Evolutionary conservation across 2,329 filamentous ascomycete genomes (phyloP), one percentile per base, ranked within the genome.

Genomic region (Phialemoniopsis sp.): DNA sequence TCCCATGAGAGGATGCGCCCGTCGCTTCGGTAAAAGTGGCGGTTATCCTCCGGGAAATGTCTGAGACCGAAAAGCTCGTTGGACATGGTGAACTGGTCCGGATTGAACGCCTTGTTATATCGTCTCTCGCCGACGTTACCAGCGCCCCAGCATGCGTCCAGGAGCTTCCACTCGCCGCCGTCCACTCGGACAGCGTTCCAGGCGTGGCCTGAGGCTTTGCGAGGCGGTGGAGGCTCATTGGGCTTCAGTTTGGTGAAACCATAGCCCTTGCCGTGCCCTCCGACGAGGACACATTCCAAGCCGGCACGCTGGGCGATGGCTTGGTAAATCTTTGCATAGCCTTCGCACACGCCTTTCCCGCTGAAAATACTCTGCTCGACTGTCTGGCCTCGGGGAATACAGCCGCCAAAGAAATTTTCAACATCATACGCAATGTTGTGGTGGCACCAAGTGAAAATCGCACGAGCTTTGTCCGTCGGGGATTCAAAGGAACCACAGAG

Each of bases 181-280:
- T 97, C 91, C 42, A 97, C 89, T 37, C 80, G 76, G 7, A 96
- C 88, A 0, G 87, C 90, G 54, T 95, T 96, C 93, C 93, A 96
- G 0, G 93, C 91, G 60, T 97, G 91, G 2, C 78, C 77, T 5
- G 65, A 72, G 1, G 76, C 65, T 38, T 82, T 67, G 15, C 73
- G 75, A 0, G 79, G 73, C 3, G 90, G 90, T 0, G 85, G 58
- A 0, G 76, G 67, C 38, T 85, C 71, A 4, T 85, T 86, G 0
- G 80, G 73, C 30, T 72, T 67, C 8, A 89, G 63, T 0, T 80
- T 62, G 0, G 57, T 59, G 60, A 89, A 83, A 2, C 89, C 87
- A 50, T 76, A 91, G 0, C 93, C 93, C 61, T 97, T 97, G 28
- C 90, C 88, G 49, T 93, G 85, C 3, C 91, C 89, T 2, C 68